Percentiles rank a stretch among this genome's conserved stretches.
Evolutionary conservation across 768 basidiomycete genomes (phyloP).

Genomic region (Termitomyces sp.): DNA sequence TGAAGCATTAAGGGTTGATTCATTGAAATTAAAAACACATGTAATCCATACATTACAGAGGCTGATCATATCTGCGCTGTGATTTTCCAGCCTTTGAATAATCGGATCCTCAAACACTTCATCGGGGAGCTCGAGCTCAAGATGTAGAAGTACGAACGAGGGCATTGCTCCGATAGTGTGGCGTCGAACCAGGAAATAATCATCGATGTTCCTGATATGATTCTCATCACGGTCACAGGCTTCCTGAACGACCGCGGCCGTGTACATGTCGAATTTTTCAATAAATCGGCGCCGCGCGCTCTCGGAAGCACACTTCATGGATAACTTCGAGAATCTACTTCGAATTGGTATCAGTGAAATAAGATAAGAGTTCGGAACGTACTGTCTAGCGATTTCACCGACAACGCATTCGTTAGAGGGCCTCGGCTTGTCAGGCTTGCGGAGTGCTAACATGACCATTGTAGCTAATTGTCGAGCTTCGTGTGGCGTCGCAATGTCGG

Average conservation of each 20-base stretch:
- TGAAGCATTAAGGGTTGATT: not conserved
- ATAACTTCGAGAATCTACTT: not conserved
- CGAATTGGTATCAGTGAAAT: not conserved
- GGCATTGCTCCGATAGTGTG: not conserved
- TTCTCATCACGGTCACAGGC: not conserved
- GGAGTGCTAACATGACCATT: conserved; percentile 39
- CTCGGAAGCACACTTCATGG: not conserved
- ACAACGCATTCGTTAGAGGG: conserved; percentile 35
- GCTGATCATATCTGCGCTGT: not conserved
- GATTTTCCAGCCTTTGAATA: not conserved
- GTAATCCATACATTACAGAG: not conserved
- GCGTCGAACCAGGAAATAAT: not conserved
- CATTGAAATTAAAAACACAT: not conserved
- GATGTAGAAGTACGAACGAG: not conserved
- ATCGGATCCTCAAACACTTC: not conserved
- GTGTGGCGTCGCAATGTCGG: conserved; percentile 35
- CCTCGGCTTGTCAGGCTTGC: conserved; percentile 33
- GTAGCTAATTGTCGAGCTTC: conserved; percentile 30
- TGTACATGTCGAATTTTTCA: not conserved
- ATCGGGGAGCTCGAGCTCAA: not conserved
- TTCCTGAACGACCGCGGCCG: not conserved
- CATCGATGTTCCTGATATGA: not conserved
- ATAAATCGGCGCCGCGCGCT: not conserved
- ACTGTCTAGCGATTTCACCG: conserved; percentile 42
- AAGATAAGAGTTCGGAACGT: conserved; percentile 13